Base-by-base conservation (phyloP, 768 basidiomycete genomes). In the Lentinula aciculospora region DNA sequence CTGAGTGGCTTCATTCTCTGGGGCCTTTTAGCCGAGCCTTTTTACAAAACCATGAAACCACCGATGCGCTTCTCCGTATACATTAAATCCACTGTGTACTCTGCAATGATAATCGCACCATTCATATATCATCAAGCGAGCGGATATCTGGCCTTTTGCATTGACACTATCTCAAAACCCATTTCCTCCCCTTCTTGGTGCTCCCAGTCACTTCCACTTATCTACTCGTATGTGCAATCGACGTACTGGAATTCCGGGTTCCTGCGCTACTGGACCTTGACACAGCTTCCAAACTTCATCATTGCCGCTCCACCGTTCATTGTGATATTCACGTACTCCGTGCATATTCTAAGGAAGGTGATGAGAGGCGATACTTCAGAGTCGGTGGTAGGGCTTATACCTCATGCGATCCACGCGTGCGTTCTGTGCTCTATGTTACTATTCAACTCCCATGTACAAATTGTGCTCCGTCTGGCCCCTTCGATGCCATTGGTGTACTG, bases 201-300 rank as follows among this genome's bases (percentile, higher is more conserved):
- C 70, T 53, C 68, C 2, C 58, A 67, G 0, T 39, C 67, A 23
- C 65, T 84, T 4, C 93, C 94, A 0, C 81, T 83, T 13, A 84
- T 92, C 56, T 99, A 98, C 69, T 73, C 81, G 9, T 82, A 92
- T 66, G 89, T 89, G 2, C 96, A 99, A 68, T 72, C 72, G 4
- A 76, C 79, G 54, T 98, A 98, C 69, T 99, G 96, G 97, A 78
- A 89, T 67, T 74, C 80, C 44, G 94, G 95, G 15, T 82, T 95
- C 62, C 70, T 99, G 60, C 81, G 77, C 2, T 98, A 98, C 70
- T 99, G 92, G 92, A 86, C 86, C 0, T 60, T 74, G 23, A 72
- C 80, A 29, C 95, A 99, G 70, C 64, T 93, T 2, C 97, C 97
- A 46, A 97, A 98, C 70, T 90, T 98, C 67, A 61, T 92, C 59